Evolutionary conservation across 148 eudicot genomes (phyloP).

Genomic region (Rhododendron griersonianum): DNA sequence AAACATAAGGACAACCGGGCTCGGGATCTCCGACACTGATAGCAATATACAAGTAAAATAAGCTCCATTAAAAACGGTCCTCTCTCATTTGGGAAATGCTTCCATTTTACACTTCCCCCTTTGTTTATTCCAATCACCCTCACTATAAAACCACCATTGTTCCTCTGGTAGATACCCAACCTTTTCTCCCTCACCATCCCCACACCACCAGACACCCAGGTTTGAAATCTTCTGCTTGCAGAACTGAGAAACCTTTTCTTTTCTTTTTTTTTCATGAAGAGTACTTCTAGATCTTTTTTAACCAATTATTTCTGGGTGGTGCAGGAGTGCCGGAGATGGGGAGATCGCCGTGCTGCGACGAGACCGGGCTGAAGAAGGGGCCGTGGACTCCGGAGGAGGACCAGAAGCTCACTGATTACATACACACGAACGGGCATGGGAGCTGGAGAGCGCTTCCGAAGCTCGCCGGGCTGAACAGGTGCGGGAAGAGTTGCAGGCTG

Average conservation of each 20-base stretch:
- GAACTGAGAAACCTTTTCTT: no score
- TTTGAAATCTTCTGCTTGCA: neutral
- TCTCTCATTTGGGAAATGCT: neutral
- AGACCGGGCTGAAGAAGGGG: slow-evolving; percentile 49
- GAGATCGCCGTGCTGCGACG: slow-evolving; percentile 45
- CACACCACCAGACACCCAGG: neutral
- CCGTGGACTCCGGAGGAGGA: slow-evolving; percentile 72
- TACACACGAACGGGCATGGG: slow-evolving; percentile 44
- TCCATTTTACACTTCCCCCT: neutral
- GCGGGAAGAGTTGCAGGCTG: slow-evolving; percentile 59
- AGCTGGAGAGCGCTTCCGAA: slow-evolving; percentile 69
- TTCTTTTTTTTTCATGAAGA: neutral
- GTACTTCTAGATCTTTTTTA: neutral
- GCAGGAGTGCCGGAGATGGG: slow-evolving; percentile 30
- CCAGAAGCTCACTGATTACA: slow-evolving; percentile 38
- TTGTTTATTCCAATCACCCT: slow-evolving; percentile 7
- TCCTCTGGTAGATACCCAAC: slow-evolving; percentile 2
- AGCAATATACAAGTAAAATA: neutral
- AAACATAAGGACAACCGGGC: neutral
- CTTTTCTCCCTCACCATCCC: neutral
- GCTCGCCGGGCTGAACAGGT: slow-evolving; percentile 50
- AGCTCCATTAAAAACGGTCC: slow-evolving; percentile 2
- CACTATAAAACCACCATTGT: slow-evolving; percentile 15
- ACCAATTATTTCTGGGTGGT: neutral
- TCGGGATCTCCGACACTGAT: slow-evolving; percentile 6